Percentiles rank a stretch among this genome's conserved stretches.
Conservation (phyloP, 2,329 filamentous ascomycete genomes). For the Trichophyton benhamiae region DNA sequence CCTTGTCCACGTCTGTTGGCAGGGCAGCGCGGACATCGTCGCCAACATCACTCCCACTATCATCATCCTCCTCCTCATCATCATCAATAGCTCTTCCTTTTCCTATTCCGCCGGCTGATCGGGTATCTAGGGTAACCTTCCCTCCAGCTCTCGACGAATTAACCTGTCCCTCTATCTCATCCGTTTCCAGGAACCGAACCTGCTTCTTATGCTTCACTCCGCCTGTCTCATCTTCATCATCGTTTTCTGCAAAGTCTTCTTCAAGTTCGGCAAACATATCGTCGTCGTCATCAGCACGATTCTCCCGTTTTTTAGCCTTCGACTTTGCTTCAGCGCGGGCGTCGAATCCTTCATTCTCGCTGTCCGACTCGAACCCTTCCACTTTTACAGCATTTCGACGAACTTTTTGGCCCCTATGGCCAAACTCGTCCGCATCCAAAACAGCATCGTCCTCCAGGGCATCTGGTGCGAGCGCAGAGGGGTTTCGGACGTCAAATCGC, state of each 20-base stretch:
- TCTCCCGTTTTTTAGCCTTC: constrained; percentile 23
- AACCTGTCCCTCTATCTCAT: constrained; percentile 71
- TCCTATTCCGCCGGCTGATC: constrained; percentile 43
- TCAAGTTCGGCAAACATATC: constrained; percentile 76
- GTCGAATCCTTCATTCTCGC: constrained; percentile 81
- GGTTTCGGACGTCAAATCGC: constrained; percentile 89
- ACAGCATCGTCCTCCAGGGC: constrained; percentile 56
- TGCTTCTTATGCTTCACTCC: constrained; percentile 54
- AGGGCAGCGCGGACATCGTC: constrained; percentile 57
- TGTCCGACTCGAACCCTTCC: constrained; percentile 91
- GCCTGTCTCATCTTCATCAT: constrained; percentile 41
- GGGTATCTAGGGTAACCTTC: constrained; percentile 43
- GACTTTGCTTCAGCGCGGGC: constrained; percentile 53
- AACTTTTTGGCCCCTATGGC: constrained; percentile 55
- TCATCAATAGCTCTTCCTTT: constrained; percentile 34
- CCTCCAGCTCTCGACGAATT: constrained; percentile 60
- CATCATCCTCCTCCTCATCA: constrained; percentile 49
- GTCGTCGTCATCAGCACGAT: constrained; percentile 33
- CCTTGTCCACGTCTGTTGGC: constrained; percentile 69
- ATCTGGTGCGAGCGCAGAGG: constrained; percentile 78
- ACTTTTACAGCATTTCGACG: constrained; percentile 93
- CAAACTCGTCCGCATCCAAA: constrained; percentile 86
- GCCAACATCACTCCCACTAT: constrained; percentile 47
- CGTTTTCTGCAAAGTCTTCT: constrained; percentile 46
- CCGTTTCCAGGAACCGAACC: constrained; percentile 47